These are phyloP conservation scores for Coemansia biformis DNA, from an alignment of 192 early-diverging fungal genomes.

Conservation along the genomic window DNA sequence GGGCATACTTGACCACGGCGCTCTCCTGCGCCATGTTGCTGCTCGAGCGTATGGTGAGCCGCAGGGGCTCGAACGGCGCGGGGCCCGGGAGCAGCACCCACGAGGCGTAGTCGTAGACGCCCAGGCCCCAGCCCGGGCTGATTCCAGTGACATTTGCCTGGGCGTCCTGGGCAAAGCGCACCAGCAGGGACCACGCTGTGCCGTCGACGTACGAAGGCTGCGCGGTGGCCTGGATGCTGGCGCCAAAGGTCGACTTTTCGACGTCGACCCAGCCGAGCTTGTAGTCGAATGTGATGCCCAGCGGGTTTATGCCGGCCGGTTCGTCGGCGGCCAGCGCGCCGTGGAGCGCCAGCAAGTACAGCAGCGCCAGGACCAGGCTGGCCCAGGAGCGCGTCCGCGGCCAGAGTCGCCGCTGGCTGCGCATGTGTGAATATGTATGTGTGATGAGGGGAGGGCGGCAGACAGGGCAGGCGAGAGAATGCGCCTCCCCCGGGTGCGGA, in stretches of 20 bases:
- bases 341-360: conserved; percentile 1
- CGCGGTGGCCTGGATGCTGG: conserved; percentile 17
- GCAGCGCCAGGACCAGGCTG: conserved; percentile 3
- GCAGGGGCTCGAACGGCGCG: conserved; percentile 15
- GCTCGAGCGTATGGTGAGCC: conserved; percentile 30
- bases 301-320: conserved; percentile 12
- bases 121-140: conserved; percentile 32
- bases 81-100: conserved; percentile 33
- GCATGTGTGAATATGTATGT: too few relatives aligned
- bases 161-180: conserved; percentile 27
- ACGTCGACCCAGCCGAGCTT: conserved; percentile 39
- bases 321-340: conserved; percentile 4
- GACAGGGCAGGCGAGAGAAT: too few relatives aligned
- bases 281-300: conserved; percentile 39
- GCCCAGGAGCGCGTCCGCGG: conserved; percentile 10
- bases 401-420: not conserved
- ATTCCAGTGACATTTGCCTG: conserved; percentile 30
- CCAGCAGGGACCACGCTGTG: conserved; percentile 30
- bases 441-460: too few relatives aligned
- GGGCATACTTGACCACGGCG: conserved; percentile 22
- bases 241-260: conserved; percentile 33
- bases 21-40: conserved; percentile 36
- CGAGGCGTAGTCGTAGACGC: conserved; percentile 34
- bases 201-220: conserved; percentile 12
- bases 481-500: too few relatives aligned